A percentile compares a stretch with the other conserved stretches of the same genome.
phyloP scores from a whole-genome alignment of 306 rosid genomes.

The Glycine soja region DNA sequence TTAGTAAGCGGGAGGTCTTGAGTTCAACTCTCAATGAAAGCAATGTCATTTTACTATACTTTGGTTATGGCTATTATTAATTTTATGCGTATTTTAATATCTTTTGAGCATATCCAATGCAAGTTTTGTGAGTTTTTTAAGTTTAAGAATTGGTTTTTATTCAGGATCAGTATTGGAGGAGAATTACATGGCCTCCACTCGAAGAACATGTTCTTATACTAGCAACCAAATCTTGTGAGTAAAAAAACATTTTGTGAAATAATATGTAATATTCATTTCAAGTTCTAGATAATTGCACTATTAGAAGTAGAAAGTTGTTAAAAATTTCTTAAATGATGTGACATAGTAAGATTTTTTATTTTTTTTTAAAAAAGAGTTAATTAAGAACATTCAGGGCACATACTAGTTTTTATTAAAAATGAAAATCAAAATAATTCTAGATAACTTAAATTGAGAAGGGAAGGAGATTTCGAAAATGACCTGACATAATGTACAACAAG shows the following conservation, averaged over 20 bases:
- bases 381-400: neutral
- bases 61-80: no score
- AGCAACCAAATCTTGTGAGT: neutral
- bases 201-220: neutral
- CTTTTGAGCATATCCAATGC: no score
- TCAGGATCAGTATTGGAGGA: neutral
- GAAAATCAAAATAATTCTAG: neutral
- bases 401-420: neutral
- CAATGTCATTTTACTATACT: no score
- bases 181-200: neutral
- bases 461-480: slow-evolving; percentile 16
- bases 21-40: no score
- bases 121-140: no score
- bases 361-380: neutral
- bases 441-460: slow-evolving; percentile 25
- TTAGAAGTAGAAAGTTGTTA: neutral
- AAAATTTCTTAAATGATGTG: no score
- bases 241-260: neutral
- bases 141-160: neutral
- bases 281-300: neutral
- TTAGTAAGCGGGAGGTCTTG: no score
- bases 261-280: no score
- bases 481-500: slow-evolving; percentile 55
- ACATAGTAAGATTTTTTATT: no score
- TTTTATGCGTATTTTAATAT: no score